Base-by-base conservation (phyloP, 2,329 filamentous ascomycete species). In the Ophiognomonia clavigignenti-juglandacearum region DNA sequence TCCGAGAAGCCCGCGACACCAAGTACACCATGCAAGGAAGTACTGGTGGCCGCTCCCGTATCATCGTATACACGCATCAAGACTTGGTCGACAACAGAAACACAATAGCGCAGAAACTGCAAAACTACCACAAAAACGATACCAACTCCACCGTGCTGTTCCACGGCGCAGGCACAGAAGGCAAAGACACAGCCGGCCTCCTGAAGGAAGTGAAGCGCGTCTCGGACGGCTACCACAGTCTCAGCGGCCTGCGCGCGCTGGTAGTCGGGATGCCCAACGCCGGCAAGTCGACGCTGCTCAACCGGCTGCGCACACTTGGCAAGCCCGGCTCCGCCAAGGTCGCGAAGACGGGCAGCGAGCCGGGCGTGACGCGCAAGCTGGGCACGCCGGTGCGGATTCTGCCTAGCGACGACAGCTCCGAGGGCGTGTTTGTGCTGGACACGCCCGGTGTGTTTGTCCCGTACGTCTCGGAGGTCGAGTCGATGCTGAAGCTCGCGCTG, bases 231-330 rank as follows among this genome's bases (percentile, higher is more conserved):
- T 63, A 65, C 24, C 72, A 82, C 56, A 79, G 78, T 19, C 69
- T 97, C n/a, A 83, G 87, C 7, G 91, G 90, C n/a, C 78, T 89
- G 56, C 81, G 90, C 40, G 80, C 90, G 47, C 78, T 98, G 64
- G 80, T 97, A 1, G 91, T 97, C 13, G 93, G 93, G 46, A 96
- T 98, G 91, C 93, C 93, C 29, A 98, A 98, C 62, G 88, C 96
- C 0, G 93, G 93, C 29, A 98, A 98, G 68, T 95, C 88, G 39
- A 90, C 91, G 1, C 74, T 98, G n/a, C 80, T 98, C 35, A 98
- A 98, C 64, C 80, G 83, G 14, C 76, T 97, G 40, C 84, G 93
- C 18, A 78, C 74, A 34, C 72, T 76, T 16, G 88, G 89, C 34
- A 77, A 88, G 55, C 54, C 61, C 1, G 58, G 57, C 27, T 61